Base-by-base conservation (phyloP, 768 basidiomycete species). In the Crucibulum laeve region DNA sequence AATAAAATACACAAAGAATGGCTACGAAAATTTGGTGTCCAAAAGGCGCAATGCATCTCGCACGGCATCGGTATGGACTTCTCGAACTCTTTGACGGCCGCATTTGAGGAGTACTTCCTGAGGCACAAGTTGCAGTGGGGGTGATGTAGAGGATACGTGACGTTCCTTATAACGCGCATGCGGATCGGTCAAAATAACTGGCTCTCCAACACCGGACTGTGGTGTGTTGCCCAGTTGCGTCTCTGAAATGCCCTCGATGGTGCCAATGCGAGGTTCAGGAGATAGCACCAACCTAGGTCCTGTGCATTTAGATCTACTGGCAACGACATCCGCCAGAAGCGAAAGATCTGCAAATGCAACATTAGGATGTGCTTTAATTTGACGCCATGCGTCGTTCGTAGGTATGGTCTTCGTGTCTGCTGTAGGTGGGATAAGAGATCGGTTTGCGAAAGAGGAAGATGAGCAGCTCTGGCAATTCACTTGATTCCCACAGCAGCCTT, bases 351-450 rank as follows among this genome's bases (percentile, higher is more conserved):
- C 79, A 58, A 92, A 92, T 23, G 82, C 78, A 42, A 88, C 83
- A 52, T 91, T 93, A 2, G 92, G 92, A 62, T 95, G 92, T 8
- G 81, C 79, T 64, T 92, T 91, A 48, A 94, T 71, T 51, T 82
- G 82, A 22, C 77, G 78, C 87, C 91, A 93, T 5, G 90, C 90
- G 44, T 83, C 80, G 56, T 84, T 84, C 44, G 87, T 89, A 15
- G 89, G 77, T 25, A 92, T 84, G 5, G 76, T 82, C 42, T 83
- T 79, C 18, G 62, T 44, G 30, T 53, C 42, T 40, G 28, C 46
- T 40, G 51, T 45, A 38, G 41, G 42, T 43, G 47, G 47, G 49
- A 22, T 37, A 10, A 37, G 32, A 22, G 39, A 53, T 61, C 45
- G 56, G 50, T 18, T 53, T 53, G 50, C 50, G 17, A 44, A 15